A percentile compares a stretch with the other conserved stretches of the same genome.
phyloP scores from a whole-genome alignment of 2,329 filamentous ascomycete species.

The Fusarium piperis region DNA sequence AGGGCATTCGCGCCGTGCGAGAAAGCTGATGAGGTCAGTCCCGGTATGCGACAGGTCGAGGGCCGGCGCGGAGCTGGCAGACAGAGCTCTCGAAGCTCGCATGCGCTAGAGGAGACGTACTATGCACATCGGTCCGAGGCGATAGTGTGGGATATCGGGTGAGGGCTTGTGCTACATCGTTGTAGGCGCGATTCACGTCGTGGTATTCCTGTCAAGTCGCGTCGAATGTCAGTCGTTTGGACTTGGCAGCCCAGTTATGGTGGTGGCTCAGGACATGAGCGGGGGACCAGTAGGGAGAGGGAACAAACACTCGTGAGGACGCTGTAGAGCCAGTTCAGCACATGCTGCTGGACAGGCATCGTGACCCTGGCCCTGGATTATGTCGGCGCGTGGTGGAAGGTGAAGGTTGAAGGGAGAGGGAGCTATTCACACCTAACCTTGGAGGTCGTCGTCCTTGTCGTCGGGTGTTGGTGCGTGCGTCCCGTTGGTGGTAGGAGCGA shows the following conservation, averaged over 20 bases:
- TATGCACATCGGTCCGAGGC: conserved; percentile 94
- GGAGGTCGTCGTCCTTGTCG: conserved; percentile 25
- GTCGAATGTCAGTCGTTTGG: conserved; percentile 18
- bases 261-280: neutral
- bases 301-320: conserved; percentile 77
- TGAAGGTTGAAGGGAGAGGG: neutral
- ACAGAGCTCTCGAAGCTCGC: conserved; percentile 43
- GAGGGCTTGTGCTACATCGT: conserved; percentile 86
- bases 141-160: conserved; percentile 81
- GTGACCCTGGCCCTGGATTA: conserved; percentile 33
- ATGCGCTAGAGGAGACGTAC: conserved; percentile 68
- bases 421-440: conserved; percentile 31
- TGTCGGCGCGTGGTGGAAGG: neutral
- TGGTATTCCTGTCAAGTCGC: conserved; percentile 78
- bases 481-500: conserved; percentile 7
- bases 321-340: conserved; percentile 95
- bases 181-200: conserved; percentile 92
- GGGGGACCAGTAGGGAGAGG: conserved; percentile 6
- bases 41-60: conserved; percentile 9
- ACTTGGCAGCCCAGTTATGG: neutral
- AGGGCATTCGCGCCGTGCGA: conserved; percentile 88
- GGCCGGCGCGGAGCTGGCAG: conserved; percentile 17
- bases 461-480: conserved; percentile 29
- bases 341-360: conserved; percentile 84
- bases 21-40: conserved; percentile 68